Base-by-base conservation (phyloP, 2,329 filamentous ascomycete species). In the Thielaviopsis musarum region DNA sequence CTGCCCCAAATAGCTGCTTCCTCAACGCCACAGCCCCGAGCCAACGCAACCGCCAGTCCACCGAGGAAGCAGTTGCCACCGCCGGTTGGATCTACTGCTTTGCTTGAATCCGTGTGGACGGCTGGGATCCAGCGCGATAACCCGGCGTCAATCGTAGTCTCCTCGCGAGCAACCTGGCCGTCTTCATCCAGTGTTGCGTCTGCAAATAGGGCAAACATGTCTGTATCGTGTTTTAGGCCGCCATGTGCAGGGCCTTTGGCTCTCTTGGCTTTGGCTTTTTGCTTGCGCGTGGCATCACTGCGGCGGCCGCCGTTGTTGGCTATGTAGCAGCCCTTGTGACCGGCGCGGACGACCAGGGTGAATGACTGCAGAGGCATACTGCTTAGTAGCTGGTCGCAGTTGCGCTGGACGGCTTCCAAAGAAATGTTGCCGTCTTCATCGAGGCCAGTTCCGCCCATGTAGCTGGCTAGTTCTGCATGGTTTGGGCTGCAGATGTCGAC, bases 21-120 rank as follows among this genome's bases (percentile, higher is more conserved):
- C 62, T 84, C 81, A 49, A 87, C 74, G 26, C 70, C 67, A 64
- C 78, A 74, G 1, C 80, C 82, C 57, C 85, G 73, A 34, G 76
- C 83, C 64, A 85, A 70, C 1, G 75, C 82, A 13, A 83, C 74
- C 0, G 76, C 73, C 54, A 83, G 65, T n/a, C 79, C 78, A 22
- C 78, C 78, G 24, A 96, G 74, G 66, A 96, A 97, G 0, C 87
- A 84, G 70, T 98, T 98, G 0, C 93, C 93, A 21, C 90, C 93
- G 10, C 93, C 93, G 0, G 93, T 97, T 0, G 91, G 91, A 70
- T 97, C 93, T n/a, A 93, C 73, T 1, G 96, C 88, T 61, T 74
- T 80, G 9, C 65, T 61, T 0, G 65, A 51, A 45, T 72, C 69
- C 5, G 68, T 71, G 67, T 91, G 87, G 67, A 85, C 91, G 7